Evolutionary conservation across 73 alveolate species (phyloP).

Genomic region (Symbiodinium pilosum): DNA sequence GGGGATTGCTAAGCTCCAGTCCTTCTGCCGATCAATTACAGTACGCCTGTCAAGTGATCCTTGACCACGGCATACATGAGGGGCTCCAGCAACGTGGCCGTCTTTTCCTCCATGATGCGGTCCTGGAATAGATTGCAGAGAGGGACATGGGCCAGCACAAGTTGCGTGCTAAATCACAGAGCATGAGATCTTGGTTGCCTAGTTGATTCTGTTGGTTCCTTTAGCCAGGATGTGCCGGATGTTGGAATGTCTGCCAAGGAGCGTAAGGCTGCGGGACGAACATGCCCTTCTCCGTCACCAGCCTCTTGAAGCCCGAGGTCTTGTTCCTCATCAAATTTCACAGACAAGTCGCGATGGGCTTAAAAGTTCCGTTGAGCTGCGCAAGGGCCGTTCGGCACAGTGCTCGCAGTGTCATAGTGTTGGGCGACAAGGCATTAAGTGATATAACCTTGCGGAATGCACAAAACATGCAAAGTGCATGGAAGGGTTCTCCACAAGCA

Average conservation of each 20-base stretch:
- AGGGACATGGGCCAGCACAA: too few species aligned
- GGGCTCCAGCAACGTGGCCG: slow-evolving; percentile 71
- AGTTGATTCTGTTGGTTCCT: too few species aligned
- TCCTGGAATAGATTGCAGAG: background rate
- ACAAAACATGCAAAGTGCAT: background rate
- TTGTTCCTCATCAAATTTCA: slow-evolving; percentile 42
- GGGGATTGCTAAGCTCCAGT: too few species aligned
- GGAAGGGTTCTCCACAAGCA: slow-evolving; percentile 56
- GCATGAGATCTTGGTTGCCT: too few species aligned
- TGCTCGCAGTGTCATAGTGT: too few species aligned
- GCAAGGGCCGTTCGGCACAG: too few species aligned
- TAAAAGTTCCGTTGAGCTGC: too few species aligned
- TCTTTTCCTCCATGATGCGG: slow-evolving; percentile 37
- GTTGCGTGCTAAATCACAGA: too few species aligned
- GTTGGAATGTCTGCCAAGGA: background rate
- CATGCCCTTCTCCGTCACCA: slow-evolving; percentile 84
- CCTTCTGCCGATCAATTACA: background rate
- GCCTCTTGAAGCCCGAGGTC: slow-evolving; percentile 68
- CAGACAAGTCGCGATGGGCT: too few species aligned
- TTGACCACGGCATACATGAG: slow-evolving; percentile 68
- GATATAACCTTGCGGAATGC: too few species aligned
- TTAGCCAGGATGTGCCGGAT: too few species aligned
- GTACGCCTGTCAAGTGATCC: slow-evolving; percentile 71
- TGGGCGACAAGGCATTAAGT: too few species aligned
- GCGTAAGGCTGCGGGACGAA: slow-evolving; percentile 70